Evolutionary conservation across 805 yeast genomes (phyloP).

Genomic region (Debaryomyces prosopidis): DNA sequence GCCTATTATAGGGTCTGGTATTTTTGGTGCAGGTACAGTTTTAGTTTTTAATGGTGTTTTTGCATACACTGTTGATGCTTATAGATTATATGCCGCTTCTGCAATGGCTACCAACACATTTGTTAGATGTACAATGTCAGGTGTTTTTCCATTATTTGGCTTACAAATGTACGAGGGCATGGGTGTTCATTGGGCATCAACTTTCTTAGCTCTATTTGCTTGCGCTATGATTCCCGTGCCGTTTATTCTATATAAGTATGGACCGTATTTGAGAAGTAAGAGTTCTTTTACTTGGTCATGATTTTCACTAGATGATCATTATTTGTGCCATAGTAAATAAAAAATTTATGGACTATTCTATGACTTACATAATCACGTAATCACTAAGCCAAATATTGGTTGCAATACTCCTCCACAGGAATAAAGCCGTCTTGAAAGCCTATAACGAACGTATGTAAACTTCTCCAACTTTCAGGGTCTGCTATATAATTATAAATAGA

Average conservation of each 20-base stretch:
- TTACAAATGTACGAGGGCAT: conserved; percentile 46
- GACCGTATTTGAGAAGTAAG: conserved; percentile 52
- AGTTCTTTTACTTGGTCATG: not conserved
- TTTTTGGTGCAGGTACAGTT: conserved; percentile 43
- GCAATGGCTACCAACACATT: conserved; percentile 63
- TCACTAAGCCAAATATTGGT: too few relatives aligned
- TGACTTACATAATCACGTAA: too few relatives aligned
- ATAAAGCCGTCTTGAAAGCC: too few relatives aligned
- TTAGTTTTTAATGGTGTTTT: conserved; percentile 55
- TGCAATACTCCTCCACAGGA: too few relatives aligned
- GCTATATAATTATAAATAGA: too few relatives aligned
- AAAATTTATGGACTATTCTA: too few relatives aligned
- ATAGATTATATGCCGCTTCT: conserved; percentile 55
- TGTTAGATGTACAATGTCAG: conserved; percentile 54
- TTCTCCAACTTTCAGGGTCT: too few relatives aligned
- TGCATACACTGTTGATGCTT: conserved; percentile 58
- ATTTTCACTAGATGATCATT: not conserved
- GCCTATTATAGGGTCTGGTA: conserved; percentile 42
- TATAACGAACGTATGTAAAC: too few relatives aligned
- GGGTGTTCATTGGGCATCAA: conserved; percentile 56
- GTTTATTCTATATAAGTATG: conserved; percentile 63
- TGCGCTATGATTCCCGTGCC: conserved; percentile 65
- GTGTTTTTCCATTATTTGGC: conserved; percentile 58
- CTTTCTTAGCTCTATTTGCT: conserved; percentile 51
- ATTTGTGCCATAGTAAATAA: too few relatives aligned